Base-by-base conservation (phyloP, 495 filamentous ascomycete species). In the Hapsidospora chrysogenum region DNA sequence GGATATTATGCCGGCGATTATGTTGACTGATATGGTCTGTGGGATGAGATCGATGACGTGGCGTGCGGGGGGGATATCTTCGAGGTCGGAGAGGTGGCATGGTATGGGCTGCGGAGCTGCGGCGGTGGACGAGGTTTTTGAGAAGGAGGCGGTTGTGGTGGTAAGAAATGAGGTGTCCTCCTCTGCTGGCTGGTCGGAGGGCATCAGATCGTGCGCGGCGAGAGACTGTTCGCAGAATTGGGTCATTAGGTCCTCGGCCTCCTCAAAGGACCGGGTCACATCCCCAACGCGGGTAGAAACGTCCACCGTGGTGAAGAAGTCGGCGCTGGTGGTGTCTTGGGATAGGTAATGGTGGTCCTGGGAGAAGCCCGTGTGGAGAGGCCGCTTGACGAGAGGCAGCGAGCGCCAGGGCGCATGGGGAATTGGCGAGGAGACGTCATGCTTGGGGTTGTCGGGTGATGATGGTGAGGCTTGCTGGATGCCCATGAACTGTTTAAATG, bases 1-100 rank as follows among this genome's bases (percentile, higher is more conserved):
- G 22, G 76, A 70, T 36, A 93, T 76, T 40, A 95, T 59, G 8
- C 77, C 81, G 11, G 78, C 78, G 11, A 95, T 66, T 8, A 93
- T 46, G 45, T 84, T 84, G 34, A 85, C 69, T 1, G 64, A 67
- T 61, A 84, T 75, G 3, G 85, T 92, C 51, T 85, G 78, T 1
- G 85, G 85, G 17, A 59, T 56, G 36, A 93, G 82, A 2, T 68
- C 70, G 9, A 55, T 47, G 2, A 96, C 54, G 49, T 83, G 68
- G n/a, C 45, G 46, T 0, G 78, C 74, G 15, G 60, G 71, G 4
- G 87, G 87, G 19, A 96, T 58, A 42, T 73, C 66, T 33, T 68
- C 62, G 17, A 96, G 61, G 45, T 82, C 60, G 22, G 54, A 72
- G n/a, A 89, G 49, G 30, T 60, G 57, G 3, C 25, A 33, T n/a